Evolutionary conservation across 176 grass and related monocot genomes (phyloP).

Genomic region (Aechmea fasciata): DNA sequence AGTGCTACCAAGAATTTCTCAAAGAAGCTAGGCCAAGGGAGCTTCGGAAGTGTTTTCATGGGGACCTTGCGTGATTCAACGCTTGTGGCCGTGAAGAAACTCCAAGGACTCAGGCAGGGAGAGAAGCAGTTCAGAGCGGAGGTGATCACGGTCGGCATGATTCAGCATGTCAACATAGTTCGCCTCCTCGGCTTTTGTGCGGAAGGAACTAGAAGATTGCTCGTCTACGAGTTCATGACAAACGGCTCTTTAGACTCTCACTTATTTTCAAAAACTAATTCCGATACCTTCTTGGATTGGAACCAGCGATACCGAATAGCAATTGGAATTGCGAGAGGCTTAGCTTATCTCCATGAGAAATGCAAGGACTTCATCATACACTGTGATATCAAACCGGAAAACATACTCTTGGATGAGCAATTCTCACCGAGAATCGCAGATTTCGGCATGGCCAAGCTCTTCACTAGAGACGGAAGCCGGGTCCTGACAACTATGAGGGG

Average conservation of each 20-base stretch:
- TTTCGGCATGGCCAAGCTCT: slow-evolving; percentile 43
- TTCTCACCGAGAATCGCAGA: slow-evolving; percentile 26
- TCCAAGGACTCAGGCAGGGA: slow-evolving; percentile 28
- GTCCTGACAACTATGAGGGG: slow-evolving; percentile 34
- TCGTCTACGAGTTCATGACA: slow-evolving; percentile 32
- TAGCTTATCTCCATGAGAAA: slow-evolving; percentile 34
- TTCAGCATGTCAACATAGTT: slow-evolving; percentile 33
- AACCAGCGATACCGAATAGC: slow-evolving; percentile 21
- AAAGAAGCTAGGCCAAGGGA: slow-evolving; percentile 21
- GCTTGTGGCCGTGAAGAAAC: slow-evolving; percentile 32
- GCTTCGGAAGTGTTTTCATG: slow-evolving; percentile 34
- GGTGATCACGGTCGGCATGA: slow-evolving; percentile 23
- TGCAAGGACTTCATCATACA: slow-evolving; percentile 31
- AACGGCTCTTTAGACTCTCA: slow-evolving; percentile 26
- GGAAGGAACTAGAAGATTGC: slow-evolving; percentile 13
- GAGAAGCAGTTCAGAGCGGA: slow-evolving; percentile 35
- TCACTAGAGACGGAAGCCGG: slow-evolving; percentile 24
- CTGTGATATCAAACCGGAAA: slow-evolving; percentile 38
- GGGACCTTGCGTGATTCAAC: slow-evolving; percentile 15
- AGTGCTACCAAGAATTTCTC: slow-evolving; percentile 31
- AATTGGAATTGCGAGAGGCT: slow-evolving; percentile 20
- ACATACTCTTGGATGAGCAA: slow-evolving; percentile 23
- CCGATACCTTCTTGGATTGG: slow-evolving; percentile 11
- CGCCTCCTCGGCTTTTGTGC: slow-evolving; percentile 21
- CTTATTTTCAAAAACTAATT: slow-evolving; percentile 8